These are phyloP conservation scores for Candida krabiensis DNA, from an alignment of 805 yeast species.

Conservation along the genomic window DNA sequence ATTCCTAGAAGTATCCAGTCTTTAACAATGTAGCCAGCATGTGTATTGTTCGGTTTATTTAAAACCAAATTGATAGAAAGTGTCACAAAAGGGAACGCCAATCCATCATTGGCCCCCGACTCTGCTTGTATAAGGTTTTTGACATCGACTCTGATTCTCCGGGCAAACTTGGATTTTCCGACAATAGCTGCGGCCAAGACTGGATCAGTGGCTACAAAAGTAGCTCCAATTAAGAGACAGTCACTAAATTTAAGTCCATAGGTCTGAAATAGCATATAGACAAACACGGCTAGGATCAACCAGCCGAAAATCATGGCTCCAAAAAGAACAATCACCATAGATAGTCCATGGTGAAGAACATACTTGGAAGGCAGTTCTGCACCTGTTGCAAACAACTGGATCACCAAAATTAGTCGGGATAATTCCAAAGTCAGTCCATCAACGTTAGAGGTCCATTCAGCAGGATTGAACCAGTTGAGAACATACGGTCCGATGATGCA, in stretches of 20 bases:
- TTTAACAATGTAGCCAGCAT: slow-evolving; percentile 66
- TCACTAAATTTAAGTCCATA: slow-evolving; percentile 63
- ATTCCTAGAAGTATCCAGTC: slow-evolving; percentile 80
- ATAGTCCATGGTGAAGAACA: slow-evolving; percentile 79
- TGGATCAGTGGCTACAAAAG: slow-evolving; percentile 95
- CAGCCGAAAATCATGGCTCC: slow-evolving; percentile 93
- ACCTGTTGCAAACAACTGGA: slow-evolving; percentile 92
- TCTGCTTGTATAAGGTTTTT: slow-evolving; percentile 82
- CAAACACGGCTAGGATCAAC: slow-evolving; percentile 76
- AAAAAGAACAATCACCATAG: slow-evolving; percentile 69
- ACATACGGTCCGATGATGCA: slow-evolving; percentile 87
- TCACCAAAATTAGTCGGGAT: slow-evolving; percentile 76
- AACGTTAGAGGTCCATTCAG: slow-evolving; percentile 60
- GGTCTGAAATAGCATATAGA: slow-evolving; percentile 71
- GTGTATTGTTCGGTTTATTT: slow-evolving; percentile 47
- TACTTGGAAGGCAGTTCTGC: slow-evolving; percentile 90
- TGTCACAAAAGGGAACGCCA: slow-evolving; percentile 90
- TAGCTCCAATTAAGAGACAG: slow-evolving; percentile 75
- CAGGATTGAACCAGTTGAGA: slow-evolving; percentile 79
- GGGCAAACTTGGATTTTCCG: slow-evolving; percentile 90
- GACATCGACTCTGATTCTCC: slow-evolving; percentile 90
- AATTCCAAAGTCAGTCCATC: slow-evolving; percentile 82
- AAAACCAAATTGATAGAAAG: slow-evolving; percentile 66
- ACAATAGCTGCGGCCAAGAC: slow-evolving; percentile 94
- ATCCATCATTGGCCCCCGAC: slow-evolving; percentile 90